Percentiles rank a stretch among this genome's conserved stretches.
Conservation (phyloP, 2,329 filamentous ascomycete species). For the Monilinia fructicola region DNA sequence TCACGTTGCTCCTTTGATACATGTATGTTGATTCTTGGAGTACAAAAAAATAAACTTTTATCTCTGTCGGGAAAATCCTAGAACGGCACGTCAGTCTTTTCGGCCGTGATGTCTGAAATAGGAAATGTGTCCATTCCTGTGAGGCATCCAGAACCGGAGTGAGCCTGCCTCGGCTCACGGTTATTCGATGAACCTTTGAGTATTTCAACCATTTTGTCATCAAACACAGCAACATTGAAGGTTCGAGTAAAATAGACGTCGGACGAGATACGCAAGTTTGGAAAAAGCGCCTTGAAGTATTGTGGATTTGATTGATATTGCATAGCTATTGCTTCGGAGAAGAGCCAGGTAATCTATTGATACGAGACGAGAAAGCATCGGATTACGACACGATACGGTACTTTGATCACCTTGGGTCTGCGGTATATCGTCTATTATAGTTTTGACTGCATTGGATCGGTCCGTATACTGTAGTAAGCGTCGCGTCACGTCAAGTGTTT, state of each 20-base stretch:
- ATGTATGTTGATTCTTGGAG: no score
- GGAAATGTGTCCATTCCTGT: slow-evolving; percentile 13
- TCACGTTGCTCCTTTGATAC: background rate
- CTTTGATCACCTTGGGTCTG: slow-evolving; percentile 5
- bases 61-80: slow-evolving; percentile 8
- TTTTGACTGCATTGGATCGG: slow-evolving; percentile 3
- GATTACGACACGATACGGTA: background rate
- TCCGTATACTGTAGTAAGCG: slow-evolving; percentile 8
- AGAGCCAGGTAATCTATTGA: background rate
- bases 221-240: background rate
- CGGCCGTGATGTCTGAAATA: slow-evolving; percentile 12
- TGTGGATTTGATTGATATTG: slow-evolving; percentile 19
- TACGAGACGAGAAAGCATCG: slow-evolving; percentile 2
- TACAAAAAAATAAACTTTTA: background rate
- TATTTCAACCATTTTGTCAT: slow-evolving; percentile 8
- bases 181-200: background rate
- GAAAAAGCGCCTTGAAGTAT: slow-evolving; percentile 14
- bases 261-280: slow-evolving; percentile 9
- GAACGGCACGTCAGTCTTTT: background rate
- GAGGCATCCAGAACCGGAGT: background rate
- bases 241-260: slow-evolving; percentile 11
- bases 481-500: slow-evolving; percentile 2
- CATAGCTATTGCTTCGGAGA: slow-evolving; percentile 12
- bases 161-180: slow-evolving; percentile 18
- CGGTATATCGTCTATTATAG: background rate